Evolutionary conservation across 305 asterid species (phyloP), one percentile per base, ranked within the genome.

Genomic region (Petunia hybrid): DNA sequence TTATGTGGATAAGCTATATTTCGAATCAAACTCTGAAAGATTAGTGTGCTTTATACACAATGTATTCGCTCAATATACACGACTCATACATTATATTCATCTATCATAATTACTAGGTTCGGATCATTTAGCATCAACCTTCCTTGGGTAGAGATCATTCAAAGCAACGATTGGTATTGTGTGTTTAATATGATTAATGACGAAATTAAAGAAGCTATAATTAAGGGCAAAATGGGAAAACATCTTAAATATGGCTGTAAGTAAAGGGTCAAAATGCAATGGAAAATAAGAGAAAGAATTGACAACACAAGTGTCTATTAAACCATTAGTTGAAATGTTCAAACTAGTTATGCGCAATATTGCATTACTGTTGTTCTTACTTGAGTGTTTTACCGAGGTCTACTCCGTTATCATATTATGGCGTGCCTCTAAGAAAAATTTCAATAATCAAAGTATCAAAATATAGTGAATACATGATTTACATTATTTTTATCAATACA

Each of bases 321-420:
- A 60, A 83, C 81, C 68, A 81, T 74, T 13, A 8, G 82, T 74
- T 83, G 88, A 83, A 77, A 83, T 80, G 76, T 83, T 77, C 81
- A 82, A 82, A 35, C 76, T 56, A 56, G 77, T 85, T 48, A 60
- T 41, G 31, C 31, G 31, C 3, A 36, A 75, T 41, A 9, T 6
- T 7, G 70, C 39, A 55, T 36, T 5, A 53, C 53, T 57, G 60
- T 64, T 66, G 41, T 3, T 42, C 42, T 8, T 51, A 51, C 2
- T 51, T 2, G 57, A 51, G n/a, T 8, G 57, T 51, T 51, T 51
- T 14, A 1, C 57, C 57, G 57, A 51, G 57, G 4, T 51, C 10
- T 2, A 2, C 56, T 48, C 56, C 13, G 10, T 8, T 8, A 48
- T 13, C 56, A 48, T 8, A 48, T 13, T 13, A 48, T 48, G 56